phyloP scores from a whole-genome alignment of 352 stramenopile species.

The Pythium rishiriense region DNA sequence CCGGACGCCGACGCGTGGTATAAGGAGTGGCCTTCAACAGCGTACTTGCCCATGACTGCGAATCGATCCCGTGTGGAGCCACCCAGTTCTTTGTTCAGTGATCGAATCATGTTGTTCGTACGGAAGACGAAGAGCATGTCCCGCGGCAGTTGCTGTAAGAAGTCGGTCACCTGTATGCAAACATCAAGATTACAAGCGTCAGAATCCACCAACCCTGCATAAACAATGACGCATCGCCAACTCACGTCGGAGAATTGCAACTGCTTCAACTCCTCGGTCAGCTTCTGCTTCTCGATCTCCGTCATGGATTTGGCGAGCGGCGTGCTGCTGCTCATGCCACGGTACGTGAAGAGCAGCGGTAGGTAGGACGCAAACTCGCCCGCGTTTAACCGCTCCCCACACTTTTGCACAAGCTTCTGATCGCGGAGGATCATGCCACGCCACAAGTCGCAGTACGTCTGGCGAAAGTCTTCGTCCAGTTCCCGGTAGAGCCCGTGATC shows the following conservation, averaged over 20 bases:
- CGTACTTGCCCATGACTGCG: constrained; percentile 72
- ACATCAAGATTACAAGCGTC: neutral
- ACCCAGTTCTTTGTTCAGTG: constrained; percentile 88
- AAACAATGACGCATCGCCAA: neutral
- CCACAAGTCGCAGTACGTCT: constrained; percentile 95
- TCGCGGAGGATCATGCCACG: constrained; percentile 93
- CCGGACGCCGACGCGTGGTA: constrained; percentile 31
- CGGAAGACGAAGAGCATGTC: constrained; percentile 92
- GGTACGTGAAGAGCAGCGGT: constrained; percentile 88
- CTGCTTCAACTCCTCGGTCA: constrained; percentile 60
- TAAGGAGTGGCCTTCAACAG: constrained; percentile 57
- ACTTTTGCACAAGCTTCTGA: constrained; percentile 63
- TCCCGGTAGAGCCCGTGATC: constrained; percentile 97
- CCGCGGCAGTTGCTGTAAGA: constrained; percentile 82
- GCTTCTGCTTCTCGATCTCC: constrained; percentile 57
- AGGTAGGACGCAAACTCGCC: constrained; percentile 66
- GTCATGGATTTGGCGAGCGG: constrained; percentile 68
- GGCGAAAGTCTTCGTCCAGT: constrained; percentile 92
- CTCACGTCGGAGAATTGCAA: constrained; percentile 68
- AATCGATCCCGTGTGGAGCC: constrained; percentile 81
- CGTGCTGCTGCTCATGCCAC: constrained; percentile 59
- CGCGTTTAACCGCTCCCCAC: constrained; percentile 54
- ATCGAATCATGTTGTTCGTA: constrained; percentile 90
- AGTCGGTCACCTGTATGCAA: constrained; percentile 65
- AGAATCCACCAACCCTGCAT: too few species aligned